Conservation (phyloP, 192 early-diverging fungal genomes). For the Piromyces finnis region DNA sequence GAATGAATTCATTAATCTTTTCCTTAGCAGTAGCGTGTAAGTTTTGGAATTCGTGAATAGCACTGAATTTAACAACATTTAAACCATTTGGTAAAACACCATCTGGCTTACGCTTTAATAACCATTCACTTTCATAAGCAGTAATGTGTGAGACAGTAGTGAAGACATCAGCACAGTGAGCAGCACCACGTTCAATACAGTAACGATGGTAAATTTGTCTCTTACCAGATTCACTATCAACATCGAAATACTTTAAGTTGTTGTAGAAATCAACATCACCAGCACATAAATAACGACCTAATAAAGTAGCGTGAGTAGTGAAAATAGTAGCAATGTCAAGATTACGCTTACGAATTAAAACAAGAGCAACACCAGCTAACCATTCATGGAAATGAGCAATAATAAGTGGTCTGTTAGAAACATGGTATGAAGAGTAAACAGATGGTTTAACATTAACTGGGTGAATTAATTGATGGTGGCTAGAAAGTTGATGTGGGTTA, state of each 20-base stretch:
- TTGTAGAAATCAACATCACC: constrained; percentile 96
- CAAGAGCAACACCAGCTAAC: constrained; percentile 78
- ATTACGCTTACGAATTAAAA: constrained; percentile 66
- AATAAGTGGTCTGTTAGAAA: constrained; percentile 11
- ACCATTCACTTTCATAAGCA: constrained; percentile 85
- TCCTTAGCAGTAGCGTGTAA: constrained; percentile 82
- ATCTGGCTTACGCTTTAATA: constrained; percentile 86
- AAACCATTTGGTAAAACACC: constrained; percentile 90
- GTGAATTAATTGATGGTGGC: neutral
- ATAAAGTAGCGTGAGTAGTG: constrained; percentile 86
- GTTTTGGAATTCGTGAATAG: constrained; percentile 98
- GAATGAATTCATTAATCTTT: constrained; percentile 89
- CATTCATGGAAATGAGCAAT: constrained; percentile 98
- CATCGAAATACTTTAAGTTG: constrained; percentile 78
- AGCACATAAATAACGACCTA: constrained; percentile 88
- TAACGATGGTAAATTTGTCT: constrained; percentile 95
- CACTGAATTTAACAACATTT: constrained; percentile 91
- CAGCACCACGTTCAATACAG: constrained; percentile 84
- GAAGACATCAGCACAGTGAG: constrained; percentile 92
- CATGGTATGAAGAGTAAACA: neutral
- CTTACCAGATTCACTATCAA: constrained; percentile 87
- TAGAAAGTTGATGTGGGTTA: neutral
- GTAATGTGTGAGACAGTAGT: constrained; percentile 94
- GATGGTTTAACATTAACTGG: neutral
- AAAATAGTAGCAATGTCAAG: constrained; percentile 87